Percentiles rank a stretch among this genome's conserved stretches.
These are phyloP conservation scores for Wallemia ichthyophaga DNA, from an alignment of 1,284 basidiomycete genomes.

Conservation along the genomic window DNA sequence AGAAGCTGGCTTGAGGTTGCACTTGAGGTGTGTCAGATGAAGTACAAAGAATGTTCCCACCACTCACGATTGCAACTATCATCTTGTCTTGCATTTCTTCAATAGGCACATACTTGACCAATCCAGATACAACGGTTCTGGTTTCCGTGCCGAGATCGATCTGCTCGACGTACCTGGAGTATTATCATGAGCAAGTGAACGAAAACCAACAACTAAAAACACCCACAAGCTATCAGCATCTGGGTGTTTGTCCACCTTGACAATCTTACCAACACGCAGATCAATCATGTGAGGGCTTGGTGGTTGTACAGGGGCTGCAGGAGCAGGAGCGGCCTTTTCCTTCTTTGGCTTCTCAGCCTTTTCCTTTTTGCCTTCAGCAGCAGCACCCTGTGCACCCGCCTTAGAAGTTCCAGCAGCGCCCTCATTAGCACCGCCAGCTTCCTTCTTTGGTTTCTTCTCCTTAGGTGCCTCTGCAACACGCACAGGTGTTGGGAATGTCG, in stretches of 20 bases:
- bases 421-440: conserved; percentile 4
- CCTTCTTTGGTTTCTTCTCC: conserved; percentile 17
- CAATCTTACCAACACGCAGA: conserved; percentile 29
- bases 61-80: conserved; percentile 51
- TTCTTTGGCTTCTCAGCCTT: conserved; percentile 16
- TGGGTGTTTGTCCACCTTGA: conserved; percentile 63
- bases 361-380: conserved; percentile 15
- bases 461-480: conserved; percentile 9
- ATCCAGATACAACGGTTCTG: conserved; percentile 70
- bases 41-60: background rate
- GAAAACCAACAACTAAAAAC: conserved; percentile 27
- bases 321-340: conserved; percentile 10
- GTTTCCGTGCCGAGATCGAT: conserved; percentile 38
- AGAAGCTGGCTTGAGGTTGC: conserved; percentile 75
- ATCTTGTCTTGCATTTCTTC: conserved; percentile 65
- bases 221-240: conserved; percentile 78
- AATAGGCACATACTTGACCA: conserved; percentile 79
- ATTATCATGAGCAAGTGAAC: conserved; percentile 3
- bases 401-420: conserved; percentile 2
- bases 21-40: conserved; percentile 19
- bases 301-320: conserved; percentile 23
- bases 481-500: background rate
- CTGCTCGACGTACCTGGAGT: conserved; percentile 86
- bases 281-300: conserved; percentile 81
- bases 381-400: conserved; percentile 1